phyloP scores from a whole-genome alignment of 495 filamentous ascomycete species.

The Penicillium cosmopolitanum region DNA sequence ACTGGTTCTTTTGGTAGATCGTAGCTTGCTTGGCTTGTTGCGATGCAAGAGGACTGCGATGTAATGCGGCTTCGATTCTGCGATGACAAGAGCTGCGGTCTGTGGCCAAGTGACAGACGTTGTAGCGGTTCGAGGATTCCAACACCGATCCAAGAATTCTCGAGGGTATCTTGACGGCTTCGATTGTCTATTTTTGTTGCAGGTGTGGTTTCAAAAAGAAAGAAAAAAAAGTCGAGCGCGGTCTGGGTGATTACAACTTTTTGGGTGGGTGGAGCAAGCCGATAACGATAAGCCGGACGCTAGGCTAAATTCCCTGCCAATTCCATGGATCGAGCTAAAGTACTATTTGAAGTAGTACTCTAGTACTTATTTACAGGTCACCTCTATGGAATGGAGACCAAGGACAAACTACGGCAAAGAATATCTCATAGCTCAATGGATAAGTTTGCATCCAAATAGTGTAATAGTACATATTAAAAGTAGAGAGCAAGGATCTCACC shows the following conservation, averaged over 20 bases:
- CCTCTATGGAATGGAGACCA: neutral
- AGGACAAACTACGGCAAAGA: no score
- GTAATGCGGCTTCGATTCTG: constrained; percentile 1
- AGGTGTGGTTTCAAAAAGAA: constrained; percentile 5
- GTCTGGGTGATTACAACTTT: constrained; percentile 27
- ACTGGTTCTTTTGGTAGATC: neutral
- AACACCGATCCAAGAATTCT: neutral
- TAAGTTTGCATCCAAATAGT: neutral
- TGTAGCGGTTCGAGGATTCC: no score
- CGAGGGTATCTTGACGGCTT: neutral
- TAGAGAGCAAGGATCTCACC: constrained; percentile 14
- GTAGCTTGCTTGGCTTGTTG: neutral
- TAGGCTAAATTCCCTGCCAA: neutral
- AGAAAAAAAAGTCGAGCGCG: constrained; percentile 19
- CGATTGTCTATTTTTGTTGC: constrained; percentile 1
- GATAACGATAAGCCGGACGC: constrained; percentile 20
- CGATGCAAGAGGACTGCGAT: neutral
- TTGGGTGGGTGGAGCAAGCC: constrained; percentile 25
- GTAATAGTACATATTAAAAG: neutral
- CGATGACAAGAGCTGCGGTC: neutral
- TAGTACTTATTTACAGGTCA: neutral
- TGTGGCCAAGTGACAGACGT: neutral
- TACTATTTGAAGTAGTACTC: no score
- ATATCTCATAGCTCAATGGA: neutral
- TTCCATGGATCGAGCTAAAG: neutral